These are phyloP conservation scores for Ophiostoma montium DNA, from an alignment of 2,329 filamentous ascomycete genomes.

Conservation along the genomic window DNA sequence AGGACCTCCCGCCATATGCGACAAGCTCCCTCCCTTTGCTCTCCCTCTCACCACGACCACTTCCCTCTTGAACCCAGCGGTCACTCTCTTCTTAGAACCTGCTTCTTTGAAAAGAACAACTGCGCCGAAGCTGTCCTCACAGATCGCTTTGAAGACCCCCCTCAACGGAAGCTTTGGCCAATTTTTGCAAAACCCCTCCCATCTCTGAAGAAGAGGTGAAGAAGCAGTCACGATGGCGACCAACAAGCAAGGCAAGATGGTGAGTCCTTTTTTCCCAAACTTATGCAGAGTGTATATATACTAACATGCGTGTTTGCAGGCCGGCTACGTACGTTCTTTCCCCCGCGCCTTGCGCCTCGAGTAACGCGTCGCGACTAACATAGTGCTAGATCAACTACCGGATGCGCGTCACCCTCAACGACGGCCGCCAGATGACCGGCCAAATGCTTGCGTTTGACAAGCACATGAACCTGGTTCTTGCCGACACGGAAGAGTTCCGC, in stretches of 20 bases:
- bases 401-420: slow-evolving; percentile 91
- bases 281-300: not conserved
- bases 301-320: slow-evolving; percentile 27
- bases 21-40: not conserved
- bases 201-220: not conserved
- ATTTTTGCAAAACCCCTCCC: slow-evolving; percentile 9
- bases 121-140: slow-evolving; percentile 8
- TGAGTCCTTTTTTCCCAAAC: slow-evolving; percentile 39
- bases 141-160: slow-evolving; percentile 7
- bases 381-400: slow-evolving; percentile 88
- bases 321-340: slow-evolving; percentile 50
- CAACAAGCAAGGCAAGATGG: slow-evolving; percentile 99
- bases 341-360: not conserved
- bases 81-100: slow-evolving; percentile 3
- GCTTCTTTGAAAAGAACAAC: slow-evolving; percentile 1
- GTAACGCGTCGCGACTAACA: slow-evolving; percentile 15
- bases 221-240: slow-evolving; percentile 39
- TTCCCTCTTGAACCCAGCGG: slow-evolving; percentile 3
- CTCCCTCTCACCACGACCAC: not conserved
- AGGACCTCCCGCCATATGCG: not conserved
- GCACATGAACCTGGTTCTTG: slow-evolving; percentile 99
- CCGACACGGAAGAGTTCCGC: slow-evolving; percentile 96
- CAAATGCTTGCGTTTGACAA: slow-evolving; percentile 99
- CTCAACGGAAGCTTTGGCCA: slow-evolving; percentile 3
- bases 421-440: slow-evolving; percentile 90